Conservation (phyloP, 202 grass and related monocot species). For the Digitaria exilis region DNA sequence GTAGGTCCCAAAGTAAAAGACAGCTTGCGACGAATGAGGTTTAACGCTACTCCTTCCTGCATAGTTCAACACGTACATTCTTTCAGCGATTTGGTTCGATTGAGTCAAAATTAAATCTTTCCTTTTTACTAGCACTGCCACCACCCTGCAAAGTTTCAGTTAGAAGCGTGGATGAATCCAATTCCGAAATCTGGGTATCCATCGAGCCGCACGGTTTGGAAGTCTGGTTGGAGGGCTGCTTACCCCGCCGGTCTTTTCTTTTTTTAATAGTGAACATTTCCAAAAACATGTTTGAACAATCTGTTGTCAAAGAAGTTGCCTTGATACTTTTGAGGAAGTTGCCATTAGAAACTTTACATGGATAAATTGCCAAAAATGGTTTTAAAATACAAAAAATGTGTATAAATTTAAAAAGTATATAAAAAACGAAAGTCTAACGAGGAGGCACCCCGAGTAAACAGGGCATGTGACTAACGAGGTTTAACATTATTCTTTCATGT, state of each 20-base stretch:
- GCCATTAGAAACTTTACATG: too few relatives aligned
- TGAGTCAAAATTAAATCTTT: background rate
- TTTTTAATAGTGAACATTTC: too few relatives aligned
- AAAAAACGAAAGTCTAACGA: background rate
- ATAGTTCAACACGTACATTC: background rate
- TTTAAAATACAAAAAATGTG: too few relatives aligned
- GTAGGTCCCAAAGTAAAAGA: background rate
- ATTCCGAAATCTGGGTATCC: conserved; percentile 9
- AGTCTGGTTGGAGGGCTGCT: background rate
- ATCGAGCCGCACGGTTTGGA: background rate
- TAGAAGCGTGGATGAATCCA: background rate
- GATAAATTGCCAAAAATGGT: too few relatives aligned
- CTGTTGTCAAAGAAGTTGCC: too few relatives aligned
- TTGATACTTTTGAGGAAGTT: too few relatives aligned
- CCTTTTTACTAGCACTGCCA: background rate
- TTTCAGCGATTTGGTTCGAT: background rate
- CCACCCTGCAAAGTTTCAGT: background rate
- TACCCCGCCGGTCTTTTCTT: too few relatives aligned
- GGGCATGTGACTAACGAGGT: background rate
- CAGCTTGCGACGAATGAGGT: background rate
- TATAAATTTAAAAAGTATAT: too few relatives aligned
- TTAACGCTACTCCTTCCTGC: background rate
- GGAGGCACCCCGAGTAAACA: background rate
- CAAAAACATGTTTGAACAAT: too few relatives aligned
- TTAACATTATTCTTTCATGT: background rate